These are phyloP conservation scores for Curvularia eragrostidis DNA, from an alignment of 2,329 filamentous ascomycete species.

Conservation along the genomic window DNA sequence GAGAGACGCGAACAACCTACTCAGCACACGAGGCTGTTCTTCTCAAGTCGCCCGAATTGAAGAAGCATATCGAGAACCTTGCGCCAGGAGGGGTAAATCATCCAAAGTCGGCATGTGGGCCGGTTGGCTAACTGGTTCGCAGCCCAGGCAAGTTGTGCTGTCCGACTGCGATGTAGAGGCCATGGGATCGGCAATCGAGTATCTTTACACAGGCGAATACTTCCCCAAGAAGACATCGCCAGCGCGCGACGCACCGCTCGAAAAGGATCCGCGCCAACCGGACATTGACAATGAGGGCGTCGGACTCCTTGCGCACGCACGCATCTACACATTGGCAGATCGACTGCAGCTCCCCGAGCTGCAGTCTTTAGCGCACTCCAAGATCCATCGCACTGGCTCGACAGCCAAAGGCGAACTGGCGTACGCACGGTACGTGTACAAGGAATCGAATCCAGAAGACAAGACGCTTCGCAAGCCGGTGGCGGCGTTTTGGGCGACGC, in stretches of 20 bases:
- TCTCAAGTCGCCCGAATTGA: slow-evolving; percentile 75
- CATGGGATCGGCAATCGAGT: slow-evolving; percentile 81
- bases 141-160: slow-evolving; percentile 73
- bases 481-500: slow-evolving; percentile 87
- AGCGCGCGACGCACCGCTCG: slow-evolving; percentile 70
- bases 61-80: slow-evolving; percentile 67
- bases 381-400: slow-evolving; percentile 90
- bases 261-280: slow-evolving; percentile 70
- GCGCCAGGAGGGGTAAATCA: slow-evolving; percentile 63
- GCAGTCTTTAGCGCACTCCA: slow-evolving; percentile 79
- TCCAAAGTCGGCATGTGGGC: too few relatives aligned
- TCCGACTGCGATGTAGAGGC: slow-evolving; percentile 72
- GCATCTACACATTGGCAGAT: slow-evolving; percentile 86
- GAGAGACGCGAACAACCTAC: slow-evolving; percentile 67
- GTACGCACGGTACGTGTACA: slow-evolving; percentile 90
- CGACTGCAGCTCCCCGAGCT: slow-evolving; percentile 72
- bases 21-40: slow-evolving; percentile 83
- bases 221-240: slow-evolving; percentile 70
- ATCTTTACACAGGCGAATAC: slow-evolving; percentile 85
- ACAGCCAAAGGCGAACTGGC: slow-evolving; percentile 89
- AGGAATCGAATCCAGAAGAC: slow-evolving; percentile 73
- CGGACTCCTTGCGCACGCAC: slow-evolving; percentile 86
- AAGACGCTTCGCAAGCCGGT: slow-evolving; percentile 78
- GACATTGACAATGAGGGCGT: slow-evolving; percentile 77
- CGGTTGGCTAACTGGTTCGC: not conserved